phyloP scores from a whole-genome alignment of 2,329 filamentous ascomycete genomes.

The Volutella citrinella region DNA sequence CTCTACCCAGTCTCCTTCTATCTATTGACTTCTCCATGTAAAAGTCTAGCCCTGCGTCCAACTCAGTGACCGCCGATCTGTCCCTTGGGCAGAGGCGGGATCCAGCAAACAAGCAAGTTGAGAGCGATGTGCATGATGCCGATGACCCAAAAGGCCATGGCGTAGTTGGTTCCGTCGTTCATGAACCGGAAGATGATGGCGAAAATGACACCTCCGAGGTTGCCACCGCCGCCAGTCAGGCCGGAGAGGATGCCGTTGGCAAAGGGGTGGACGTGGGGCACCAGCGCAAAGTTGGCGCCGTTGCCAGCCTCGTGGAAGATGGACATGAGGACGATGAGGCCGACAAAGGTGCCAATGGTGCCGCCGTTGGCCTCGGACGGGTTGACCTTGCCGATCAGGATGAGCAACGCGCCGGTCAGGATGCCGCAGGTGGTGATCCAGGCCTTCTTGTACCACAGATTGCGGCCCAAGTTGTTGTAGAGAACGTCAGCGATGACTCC shows the following conservation, averaged over 20 bases:
- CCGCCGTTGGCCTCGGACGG: constrained; percentile 48
- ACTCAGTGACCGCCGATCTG: constrained; percentile 29
- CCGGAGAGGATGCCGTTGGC: constrained; percentile 80
- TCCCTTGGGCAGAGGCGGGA: constrained; percentile 52
- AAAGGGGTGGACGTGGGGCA: constrained; percentile 80
- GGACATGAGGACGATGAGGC: constrained; percentile 72
- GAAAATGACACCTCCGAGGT: constrained; percentile 82
- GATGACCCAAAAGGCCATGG: constrained; percentile 74
- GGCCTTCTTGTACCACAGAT: constrained; percentile 34
- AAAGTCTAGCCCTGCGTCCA: too few species aligned
- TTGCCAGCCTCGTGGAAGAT: constrained; percentile 84
- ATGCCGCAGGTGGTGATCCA: constrained; percentile 57
- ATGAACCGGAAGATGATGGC: constrained; percentile 78
- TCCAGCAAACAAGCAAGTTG: constrained; percentile 61
- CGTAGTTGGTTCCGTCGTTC: constrained; percentile 61
- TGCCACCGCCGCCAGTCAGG: constrained; percentile 74
- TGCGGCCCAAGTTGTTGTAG: constrained; percentile 38
- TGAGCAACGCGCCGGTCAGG: constrained; percentile 55
- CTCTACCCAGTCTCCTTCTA: too few species aligned
- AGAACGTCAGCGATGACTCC: constrained; percentile 54
- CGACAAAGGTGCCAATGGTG: constrained; percentile 61
- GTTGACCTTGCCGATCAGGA: constrained; percentile 63
- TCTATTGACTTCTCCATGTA: too few species aligned
- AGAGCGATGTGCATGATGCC: constrained; percentile 70
- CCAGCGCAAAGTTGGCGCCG: constrained; percentile 80